Evolutionary conservation across 108 stramenopile species (phyloP), one percentile per base, ranked within the genome.

Genomic region (Schizochytrium sp.): DNA sequence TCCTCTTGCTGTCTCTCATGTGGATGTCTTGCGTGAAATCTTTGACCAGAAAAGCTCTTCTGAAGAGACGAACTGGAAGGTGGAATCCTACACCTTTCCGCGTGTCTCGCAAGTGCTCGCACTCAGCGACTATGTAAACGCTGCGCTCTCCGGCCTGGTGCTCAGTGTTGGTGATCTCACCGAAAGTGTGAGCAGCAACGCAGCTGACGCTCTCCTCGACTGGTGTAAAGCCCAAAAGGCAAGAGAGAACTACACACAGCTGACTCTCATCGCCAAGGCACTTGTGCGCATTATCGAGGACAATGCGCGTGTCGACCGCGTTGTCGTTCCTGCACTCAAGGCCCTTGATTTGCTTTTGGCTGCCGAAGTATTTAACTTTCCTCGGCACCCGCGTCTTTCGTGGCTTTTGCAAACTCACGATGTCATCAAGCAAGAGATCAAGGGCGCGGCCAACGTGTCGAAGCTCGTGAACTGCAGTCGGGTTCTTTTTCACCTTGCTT

Each of bases 131-230:
- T 83, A 83, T 45, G 51, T 83, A 12, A 45, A 83, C 51, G 45
- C 76, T 55, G 76, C 76, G 48, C 51, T 83, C 23, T 21, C 48
- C 10, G 76, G 76, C 45, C 51, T 83, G 18, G 51, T 83, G 45
- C 28, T 83, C 23, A 83, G 76, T 23, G 51, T 83, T 45, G 76
- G 76, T 6, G 76, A 83, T 34, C 76, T 83, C 25, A 83, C 76
- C 48, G 76, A 83, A 53, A 83, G 76, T 34, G 76, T 83, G 76
- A 83, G 76, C 51, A 47, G 51, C 48, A 83, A 83, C 23, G 76
- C 76, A 12, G 45, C 76, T 6, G 76, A 83, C 28, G 76, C 76
- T 21, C 51, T 83, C 23, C 23, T 83, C 14, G 76, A 53, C 23
- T 83, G 76, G 76, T 55, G 18, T 0, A 83, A 83, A 45, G 76